Conservation (phyloP, 495 filamentous ascomycete genomes). For the Hypoxylon perforatum region DNA sequence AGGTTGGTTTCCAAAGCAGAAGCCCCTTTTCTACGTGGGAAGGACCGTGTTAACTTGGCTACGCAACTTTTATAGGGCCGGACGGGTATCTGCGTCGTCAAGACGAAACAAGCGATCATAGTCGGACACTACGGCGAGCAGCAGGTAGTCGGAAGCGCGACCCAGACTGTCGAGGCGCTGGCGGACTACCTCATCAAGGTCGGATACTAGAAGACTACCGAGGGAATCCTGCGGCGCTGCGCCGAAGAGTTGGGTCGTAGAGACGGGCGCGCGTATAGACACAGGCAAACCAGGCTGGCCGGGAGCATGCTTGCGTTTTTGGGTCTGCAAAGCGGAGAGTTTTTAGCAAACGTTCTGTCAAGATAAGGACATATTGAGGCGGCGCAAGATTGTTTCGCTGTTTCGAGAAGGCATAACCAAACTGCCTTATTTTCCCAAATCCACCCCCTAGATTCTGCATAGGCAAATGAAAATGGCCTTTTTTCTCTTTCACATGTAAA, state of each 20-base stretch:
- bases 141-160: slow-evolving; percentile 72
- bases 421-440: slow-evolving; percentile 16
- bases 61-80: slow-evolving; percentile 69
- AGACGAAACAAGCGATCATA: slow-evolving; percentile 86
- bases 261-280: slow-evolving; percentile 12
- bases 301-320: slow-evolving; percentile 22
- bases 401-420: slow-evolving; percentile 20
- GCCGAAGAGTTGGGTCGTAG: slow-evolving; percentile 5
- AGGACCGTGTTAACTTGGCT: slow-evolving; percentile 4
- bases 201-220: slow-evolving; percentile 67
- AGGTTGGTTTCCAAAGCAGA: slow-evolving; percentile 66
- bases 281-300: slow-evolving; percentile 19
- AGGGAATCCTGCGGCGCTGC: neutral
- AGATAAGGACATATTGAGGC: slow-evolving; percentile 21
- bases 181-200: slow-evolving; percentile 77
- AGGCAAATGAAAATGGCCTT: slow-evolving; percentile 40
- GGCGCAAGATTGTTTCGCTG: slow-evolving; percentile 31
- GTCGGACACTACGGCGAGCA: slow-evolving; percentile 84
- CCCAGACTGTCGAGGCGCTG: slow-evolving; percentile 72
- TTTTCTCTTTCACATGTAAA: slow-evolving; percentile 36
- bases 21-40: neutral
- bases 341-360: slow-evolving; percentile 39
- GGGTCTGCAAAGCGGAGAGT: slow-evolving; percentile 23
- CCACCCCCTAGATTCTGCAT: slow-evolving; percentile 48
- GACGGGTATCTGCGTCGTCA: slow-evolving; percentile 80